Base-by-base conservation (phyloP, 108 stramenopile species). In the Cyclotella sp. region DNA sequence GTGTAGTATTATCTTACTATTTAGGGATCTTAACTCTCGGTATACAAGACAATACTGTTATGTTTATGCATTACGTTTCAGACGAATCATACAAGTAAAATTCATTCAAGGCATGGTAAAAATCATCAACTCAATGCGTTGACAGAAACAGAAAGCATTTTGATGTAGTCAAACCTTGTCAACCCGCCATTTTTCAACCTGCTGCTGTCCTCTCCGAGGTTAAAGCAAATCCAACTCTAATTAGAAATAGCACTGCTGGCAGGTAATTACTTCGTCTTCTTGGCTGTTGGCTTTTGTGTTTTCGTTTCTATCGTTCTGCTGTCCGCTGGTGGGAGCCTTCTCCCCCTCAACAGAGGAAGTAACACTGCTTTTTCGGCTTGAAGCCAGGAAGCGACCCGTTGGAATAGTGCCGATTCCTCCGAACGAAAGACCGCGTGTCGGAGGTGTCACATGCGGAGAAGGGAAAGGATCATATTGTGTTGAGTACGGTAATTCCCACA, bases 381-480 rank as follows among this genome's bases (percentile, higher is more conserved):
- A 34, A 2, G 41, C 42, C 24, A 72, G 59, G 40, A 42, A 62
- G 30, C 43, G 57, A 30, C 67, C 67, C 45, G 46, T 42, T 43
- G 74, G 66, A 2, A 76, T 60, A 41, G 42, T 30, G 14, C 75
- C 75, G 51, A 68, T 68, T 15, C 26, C 58, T 34, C 57, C 76
- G 11, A 76, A 76, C 26, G 76, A 76, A 49, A 76, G 49, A 41
- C 76, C 76, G 3, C 60, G 67, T 16, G 19, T 26, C 28, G 60
- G 67, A 9, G 60, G 49, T 41, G 60, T 43, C 19, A 53, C 8
- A 45, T 29, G 55, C 19, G 67, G 68, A 9, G 54, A 55, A 40
- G 73, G 73, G 40, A 63, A 63, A 19, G 69, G 69, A 58, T 54
- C 29, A 44, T 41, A 19, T 12, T 7, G 15, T 22, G 30, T 18